Evolutionary conservation across 2,329 filamentous ascomycete genomes (phyloP).

Genomic region (Coccinonectria pachysandricola): DNA sequence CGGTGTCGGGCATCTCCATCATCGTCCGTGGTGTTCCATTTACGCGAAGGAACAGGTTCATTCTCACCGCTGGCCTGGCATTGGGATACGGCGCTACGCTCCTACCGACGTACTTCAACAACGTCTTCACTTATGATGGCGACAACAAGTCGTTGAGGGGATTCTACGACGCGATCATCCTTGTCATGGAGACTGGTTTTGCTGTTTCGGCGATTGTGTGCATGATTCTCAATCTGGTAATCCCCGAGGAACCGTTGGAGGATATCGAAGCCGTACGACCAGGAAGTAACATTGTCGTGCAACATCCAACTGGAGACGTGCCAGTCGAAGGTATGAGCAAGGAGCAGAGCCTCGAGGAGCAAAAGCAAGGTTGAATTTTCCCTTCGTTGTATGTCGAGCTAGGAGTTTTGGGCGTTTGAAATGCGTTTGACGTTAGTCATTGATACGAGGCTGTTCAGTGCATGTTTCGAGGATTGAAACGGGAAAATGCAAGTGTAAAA

Average conservation of each 20-base stretch:
- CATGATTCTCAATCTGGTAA: constrained; percentile 60
- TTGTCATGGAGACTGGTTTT: constrained; percentile 67
- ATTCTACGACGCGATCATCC: constrained; percentile 63
- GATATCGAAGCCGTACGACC: constrained; percentile 18
- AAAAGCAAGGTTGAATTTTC: constrained; percentile 8
- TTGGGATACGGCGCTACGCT: constrained; percentile 64
- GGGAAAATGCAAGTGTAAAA: not conserved
- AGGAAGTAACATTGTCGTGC: constrained; percentile 8
- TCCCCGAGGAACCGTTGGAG: constrained; percentile 70
- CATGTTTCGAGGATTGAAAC: no score
- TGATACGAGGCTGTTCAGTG: not conserved
- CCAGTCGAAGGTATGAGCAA: constrained; percentile 7
- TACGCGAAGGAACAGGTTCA: constrained; percentile 72
- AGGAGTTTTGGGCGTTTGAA: not conserved
- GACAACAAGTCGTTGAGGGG: constrained; percentile 57
- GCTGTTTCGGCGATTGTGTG: constrained; percentile 64
- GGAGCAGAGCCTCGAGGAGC: constrained; percentile 14
- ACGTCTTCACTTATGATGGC: constrained; percentile 64
- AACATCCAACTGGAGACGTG: constrained; percentile 5
- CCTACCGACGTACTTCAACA: constrained; percentile 55
- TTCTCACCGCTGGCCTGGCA: constrained; percentile 64
- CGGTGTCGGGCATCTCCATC: constrained; percentile 68
- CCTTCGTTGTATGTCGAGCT: not conserved
- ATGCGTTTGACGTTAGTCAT: constrained; percentile 1
- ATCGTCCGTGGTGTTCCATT: constrained; percentile 60